Conservation (phyloP, 2,329 filamentous ascomycete species). For the Calonectria multiphialidica region DNA sequence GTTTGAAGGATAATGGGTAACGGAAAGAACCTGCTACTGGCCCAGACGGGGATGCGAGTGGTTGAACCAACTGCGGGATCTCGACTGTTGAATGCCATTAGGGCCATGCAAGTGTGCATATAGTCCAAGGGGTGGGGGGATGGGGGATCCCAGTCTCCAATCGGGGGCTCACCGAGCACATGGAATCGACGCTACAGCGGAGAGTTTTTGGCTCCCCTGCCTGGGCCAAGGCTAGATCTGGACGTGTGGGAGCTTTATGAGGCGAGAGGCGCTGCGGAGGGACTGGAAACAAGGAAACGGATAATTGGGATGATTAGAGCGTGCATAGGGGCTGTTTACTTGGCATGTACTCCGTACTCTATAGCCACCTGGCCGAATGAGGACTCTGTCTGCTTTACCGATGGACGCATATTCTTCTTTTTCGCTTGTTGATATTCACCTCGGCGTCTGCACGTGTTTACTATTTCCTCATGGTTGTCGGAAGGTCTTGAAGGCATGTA, state of each 20-base stretch:
- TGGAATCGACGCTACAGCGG: conserved; percentile 12
- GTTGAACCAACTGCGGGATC: conserved; percentile 1
- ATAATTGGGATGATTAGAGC: conserved; percentile 38
- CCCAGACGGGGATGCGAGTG: not conserved
- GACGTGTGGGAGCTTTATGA: conserved; percentile 18
- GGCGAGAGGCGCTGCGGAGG: conserved; percentile 29
- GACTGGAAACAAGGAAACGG: conserved; percentile 22
- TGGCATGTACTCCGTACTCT: conserved; percentile 17
- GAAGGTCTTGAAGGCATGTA: not conserved
- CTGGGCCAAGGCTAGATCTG: conserved; percentile 13
- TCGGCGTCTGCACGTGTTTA: not conserved
- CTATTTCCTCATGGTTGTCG: not conserved
- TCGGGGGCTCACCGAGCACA: not conserved
- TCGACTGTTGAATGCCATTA: conserved; percentile 6
- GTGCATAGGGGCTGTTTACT: conserved; percentile 32
- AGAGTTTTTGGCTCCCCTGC: conserved; percentile 13
- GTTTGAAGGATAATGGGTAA: conserved; percentile 52
- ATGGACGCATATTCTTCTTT: not conserved
- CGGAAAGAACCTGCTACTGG: not conserved
- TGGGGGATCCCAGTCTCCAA: conserved; percentile 1
- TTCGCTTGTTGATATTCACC: not conserved
- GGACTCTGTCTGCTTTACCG: not conserved
- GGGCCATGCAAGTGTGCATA: not conserved
- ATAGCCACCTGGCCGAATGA: conserved; percentile 6
- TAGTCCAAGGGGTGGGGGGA: not conserved